Percentiles rank a stretch among this genome's conserved stretches.
Evolutionary conservation across 2,329 filamentous ascomycete genomes (phyloP).

Genomic region (Aspergillus ochraceus): DNA sequence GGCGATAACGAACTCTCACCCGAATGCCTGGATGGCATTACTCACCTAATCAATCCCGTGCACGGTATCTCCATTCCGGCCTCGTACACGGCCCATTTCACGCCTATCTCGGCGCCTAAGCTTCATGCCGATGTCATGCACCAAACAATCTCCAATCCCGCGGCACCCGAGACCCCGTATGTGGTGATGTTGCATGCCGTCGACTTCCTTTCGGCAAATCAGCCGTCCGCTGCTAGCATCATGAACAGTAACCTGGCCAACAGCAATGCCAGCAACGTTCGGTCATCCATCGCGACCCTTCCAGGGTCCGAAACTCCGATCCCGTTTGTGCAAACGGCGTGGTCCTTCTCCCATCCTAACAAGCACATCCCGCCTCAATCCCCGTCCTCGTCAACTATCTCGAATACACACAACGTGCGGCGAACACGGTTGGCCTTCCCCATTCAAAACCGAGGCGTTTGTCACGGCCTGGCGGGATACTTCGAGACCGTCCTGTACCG

Average conservation of each 20-base stretch:
- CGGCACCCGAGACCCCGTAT: slow-evolving; percentile 86
- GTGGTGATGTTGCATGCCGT: slow-evolving; percentile 90
- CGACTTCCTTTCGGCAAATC: slow-evolving; percentile 76
- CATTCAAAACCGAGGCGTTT: slow-evolving; percentile 74
- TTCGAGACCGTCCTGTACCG: slow-evolving; percentile 94
- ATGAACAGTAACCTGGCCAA: slow-evolving; percentile 15
- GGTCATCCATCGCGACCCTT: slow-evolving; percentile 29
- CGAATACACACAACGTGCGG: slow-evolving; percentile 90
- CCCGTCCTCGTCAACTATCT: slow-evolving; percentile 51
- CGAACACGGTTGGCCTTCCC: slow-evolving; percentile 76
- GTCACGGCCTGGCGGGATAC: slow-evolving; percentile 89
- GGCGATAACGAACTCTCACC: slow-evolving; percentile 96
- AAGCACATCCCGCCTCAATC: slow-evolving; percentile 36
- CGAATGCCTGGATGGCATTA: slow-evolving; percentile 93
- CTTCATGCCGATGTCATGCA: slow-evolving; percentile 77
- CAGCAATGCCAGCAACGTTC: slow-evolving; percentile 21
- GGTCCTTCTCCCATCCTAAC: slow-evolving; percentile 47
- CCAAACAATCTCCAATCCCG: slow-evolving; percentile 61
- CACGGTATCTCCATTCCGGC: slow-evolving; percentile 91
- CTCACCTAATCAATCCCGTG: slow-evolving; percentile 76
- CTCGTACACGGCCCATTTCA: slow-evolving; percentile 90
- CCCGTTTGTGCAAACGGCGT: slow-evolving; percentile 44
- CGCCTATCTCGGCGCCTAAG: slow-evolving; percentile 85
- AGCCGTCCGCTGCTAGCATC: slow-evolving; percentile 38
- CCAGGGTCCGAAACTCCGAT: slow-evolving; percentile 34